A percentile compares a stretch with the other conserved stretches of the same genome.
phyloP scores from a whole-genome alignment of 169 alveolate genomes.

The Cryptosporidium ubiquitum region DNA sequence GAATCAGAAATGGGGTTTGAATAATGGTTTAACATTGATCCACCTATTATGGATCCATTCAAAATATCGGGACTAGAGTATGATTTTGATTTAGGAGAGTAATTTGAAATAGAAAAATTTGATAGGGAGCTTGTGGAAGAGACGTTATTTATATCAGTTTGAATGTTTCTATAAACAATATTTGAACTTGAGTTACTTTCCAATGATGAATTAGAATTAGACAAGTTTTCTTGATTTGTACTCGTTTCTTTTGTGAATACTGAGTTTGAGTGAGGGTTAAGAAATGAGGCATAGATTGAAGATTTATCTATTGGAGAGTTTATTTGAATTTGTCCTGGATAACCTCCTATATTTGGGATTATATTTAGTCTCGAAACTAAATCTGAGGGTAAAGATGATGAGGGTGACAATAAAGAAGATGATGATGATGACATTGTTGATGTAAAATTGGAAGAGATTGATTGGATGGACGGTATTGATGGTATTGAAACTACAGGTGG shows the following conservation, averaged over 20 bases:
- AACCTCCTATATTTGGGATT: background rate
- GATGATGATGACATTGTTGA: slow-evolving; percentile 12
- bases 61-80: background rate
- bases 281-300: background rate
- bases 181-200: background rate
- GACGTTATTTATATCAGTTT: background rate
- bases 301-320: slow-evolving; percentile 39
- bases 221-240: background rate
- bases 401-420: background rate
- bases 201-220: background rate
- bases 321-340: background rate
- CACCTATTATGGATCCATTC: background rate
- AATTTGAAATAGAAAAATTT: background rate
- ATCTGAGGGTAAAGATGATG: background rate
- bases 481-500: background rate
- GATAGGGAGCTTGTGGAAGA: background rate
- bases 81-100: slow-evolving; percentile 1
- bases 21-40: background rate
- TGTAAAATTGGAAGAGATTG: slow-evolving; percentile 5
- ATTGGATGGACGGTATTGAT: background rate
- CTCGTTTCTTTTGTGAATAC: background rate
- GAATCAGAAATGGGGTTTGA: background rate
- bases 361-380: background rate
- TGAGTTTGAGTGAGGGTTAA: slow-evolving; percentile 18
- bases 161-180: slow-evolving; percentile 48